Evolutionary conservation across 805 yeast species (phyloP).

Genomic region (Sugiyamaella marilandica): DNA sequence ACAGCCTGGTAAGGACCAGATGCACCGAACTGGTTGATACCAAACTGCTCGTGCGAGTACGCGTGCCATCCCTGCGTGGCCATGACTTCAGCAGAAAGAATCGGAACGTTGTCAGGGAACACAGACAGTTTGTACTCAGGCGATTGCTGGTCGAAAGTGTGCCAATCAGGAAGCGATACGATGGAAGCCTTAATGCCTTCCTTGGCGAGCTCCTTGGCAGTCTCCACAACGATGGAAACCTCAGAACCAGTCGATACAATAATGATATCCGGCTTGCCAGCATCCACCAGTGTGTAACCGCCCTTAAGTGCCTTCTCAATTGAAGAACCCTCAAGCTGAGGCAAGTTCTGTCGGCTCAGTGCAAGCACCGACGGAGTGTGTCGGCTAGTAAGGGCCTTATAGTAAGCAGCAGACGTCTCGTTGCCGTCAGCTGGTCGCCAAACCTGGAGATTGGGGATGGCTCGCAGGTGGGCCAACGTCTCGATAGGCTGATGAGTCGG

Average conservation of each 20-base stretch:
- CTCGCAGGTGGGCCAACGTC: constrained; percentile 47
- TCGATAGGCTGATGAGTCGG: constrained; percentile 57
- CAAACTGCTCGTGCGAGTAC: constrained; percentile 95
- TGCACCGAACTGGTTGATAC: constrained; percentile 93
- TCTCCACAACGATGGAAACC: constrained; percentile 75
- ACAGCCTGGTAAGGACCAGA: constrained; percentile 85
- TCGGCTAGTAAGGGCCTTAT: constrained; percentile 51
- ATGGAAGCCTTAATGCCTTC: constrained; percentile 71
- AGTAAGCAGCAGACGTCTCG: constrained; percentile 52
- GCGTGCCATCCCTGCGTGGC: constrained; percentile 88
- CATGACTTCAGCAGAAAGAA: constrained; percentile 90
- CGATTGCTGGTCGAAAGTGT: constrained; percentile 81
- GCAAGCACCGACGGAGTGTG: constrained; percentile 68
- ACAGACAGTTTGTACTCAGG: constrained; percentile 76
- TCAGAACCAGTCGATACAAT: constrained; percentile 93
- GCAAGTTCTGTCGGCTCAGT: constrained; percentile 71
- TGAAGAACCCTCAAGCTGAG: constrained; percentile 90
- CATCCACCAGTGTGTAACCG: constrained; percentile 74
- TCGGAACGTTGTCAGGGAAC: constrained; percentile 92
- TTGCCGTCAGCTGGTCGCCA: constrained; percentile 53
- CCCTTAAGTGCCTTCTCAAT: constrained; percentile 91
- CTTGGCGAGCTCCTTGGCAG: constrained; percentile 62
- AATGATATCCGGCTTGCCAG: constrained; percentile 61
- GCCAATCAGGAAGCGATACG: constrained; percentile 91
- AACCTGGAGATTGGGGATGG: constrained; percentile 45